Evolutionary conservation across 495 filamentous ascomycete genomes (phyloP).

Genomic region (Aspergillus sparsus): DNA sequence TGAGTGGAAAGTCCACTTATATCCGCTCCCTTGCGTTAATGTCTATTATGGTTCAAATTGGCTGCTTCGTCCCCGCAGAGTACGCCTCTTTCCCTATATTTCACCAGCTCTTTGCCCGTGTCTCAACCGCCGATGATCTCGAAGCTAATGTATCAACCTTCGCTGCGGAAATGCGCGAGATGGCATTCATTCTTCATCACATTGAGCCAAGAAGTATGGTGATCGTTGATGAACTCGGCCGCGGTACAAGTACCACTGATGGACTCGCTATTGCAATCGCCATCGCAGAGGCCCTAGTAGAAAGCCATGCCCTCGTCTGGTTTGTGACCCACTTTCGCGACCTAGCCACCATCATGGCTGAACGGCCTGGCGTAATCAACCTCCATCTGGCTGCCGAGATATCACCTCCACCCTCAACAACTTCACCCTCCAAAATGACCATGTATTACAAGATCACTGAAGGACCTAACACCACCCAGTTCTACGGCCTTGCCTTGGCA

Average conservation of each 20-base stretch:
- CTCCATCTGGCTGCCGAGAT: conserved; percentile 78
- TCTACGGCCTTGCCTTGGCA: conserved; percentile 79
- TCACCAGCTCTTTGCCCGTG: conserved; percentile 80
- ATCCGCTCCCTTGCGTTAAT: conserved; percentile 84
- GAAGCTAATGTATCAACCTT: conserved; percentile 93
- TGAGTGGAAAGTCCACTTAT: conserved; percentile 98
- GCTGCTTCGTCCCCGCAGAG: conserved; percentile 83
- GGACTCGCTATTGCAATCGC: conserved; percentile 87
- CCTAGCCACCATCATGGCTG: conserved; percentile 72
- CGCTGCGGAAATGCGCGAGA: conserved; percentile 92
- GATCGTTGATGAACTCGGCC: conserved; percentile 90
- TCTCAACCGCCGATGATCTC: conserved; percentile 84
- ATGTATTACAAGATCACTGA: conserved; percentile 82
- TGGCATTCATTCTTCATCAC: conserved; percentile 84
- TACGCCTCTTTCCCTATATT: conserved; percentile 81
- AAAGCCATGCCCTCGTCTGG: conserved; percentile 76
- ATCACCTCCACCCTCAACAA: conserved; percentile 19
- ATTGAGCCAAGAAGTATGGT: conserved; percentile 73
- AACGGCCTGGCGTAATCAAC: conserved; percentile 74
- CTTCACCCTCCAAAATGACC: conserved; percentile 58
- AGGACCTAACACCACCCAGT: conserved; percentile 67
- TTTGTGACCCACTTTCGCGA: conserved; percentile 93
- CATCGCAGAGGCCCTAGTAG: conserved; percentile 81
- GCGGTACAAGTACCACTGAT: conserved; percentile 87
- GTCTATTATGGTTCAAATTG: conserved; percentile 89